These are phyloP conservation scores for Aureococcus anophagefferens DNA, from an alignment of 108 stramenopile genomes.

Conservation along the genomic window DNA sequence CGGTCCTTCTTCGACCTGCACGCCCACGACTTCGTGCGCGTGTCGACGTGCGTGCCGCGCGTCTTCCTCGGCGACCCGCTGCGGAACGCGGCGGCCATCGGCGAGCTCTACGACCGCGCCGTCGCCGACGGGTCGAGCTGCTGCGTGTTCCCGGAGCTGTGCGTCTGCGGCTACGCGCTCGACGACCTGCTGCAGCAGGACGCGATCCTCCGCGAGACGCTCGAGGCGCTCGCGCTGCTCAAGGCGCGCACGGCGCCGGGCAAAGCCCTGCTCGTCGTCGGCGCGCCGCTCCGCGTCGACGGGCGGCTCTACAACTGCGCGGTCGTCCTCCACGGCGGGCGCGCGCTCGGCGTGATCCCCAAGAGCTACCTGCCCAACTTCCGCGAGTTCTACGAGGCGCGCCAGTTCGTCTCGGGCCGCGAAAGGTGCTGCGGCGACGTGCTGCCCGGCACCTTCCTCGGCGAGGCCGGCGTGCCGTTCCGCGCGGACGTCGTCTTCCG, in stretches of 20 bases:
- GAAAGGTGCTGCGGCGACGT: neutral
- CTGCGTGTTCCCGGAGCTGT: neutral
- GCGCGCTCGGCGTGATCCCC: neutral
- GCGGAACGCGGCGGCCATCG: neutral
- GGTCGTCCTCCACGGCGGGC: neutral
- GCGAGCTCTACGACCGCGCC: neutral
- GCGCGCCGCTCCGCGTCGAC: neutral
- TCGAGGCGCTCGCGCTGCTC: neutral
- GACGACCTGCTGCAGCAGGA: neutral
- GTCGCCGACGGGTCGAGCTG: neutral
- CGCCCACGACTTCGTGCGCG: neutral
- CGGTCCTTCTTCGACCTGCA: neutral
- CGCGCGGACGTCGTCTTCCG: neutral
- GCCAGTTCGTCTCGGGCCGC: neutral
- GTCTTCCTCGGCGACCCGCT: neutral
- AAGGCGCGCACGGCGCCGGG: neutral
- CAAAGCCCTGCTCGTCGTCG: neutral
- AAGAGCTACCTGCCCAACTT: neutral
- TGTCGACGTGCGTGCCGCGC: neutral
- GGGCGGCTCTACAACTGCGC: neutral
- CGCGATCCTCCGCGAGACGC: neutral
- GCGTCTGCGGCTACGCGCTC: neutral
- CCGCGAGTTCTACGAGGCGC: constrained; percentile 1
- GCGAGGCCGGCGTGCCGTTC: neutral
- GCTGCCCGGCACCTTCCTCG: neutral